These are phyloP conservation scores for Pythium periplocum DNA, from an alignment of 352 stramenopile species.

Conservation along the genomic window DNA sequence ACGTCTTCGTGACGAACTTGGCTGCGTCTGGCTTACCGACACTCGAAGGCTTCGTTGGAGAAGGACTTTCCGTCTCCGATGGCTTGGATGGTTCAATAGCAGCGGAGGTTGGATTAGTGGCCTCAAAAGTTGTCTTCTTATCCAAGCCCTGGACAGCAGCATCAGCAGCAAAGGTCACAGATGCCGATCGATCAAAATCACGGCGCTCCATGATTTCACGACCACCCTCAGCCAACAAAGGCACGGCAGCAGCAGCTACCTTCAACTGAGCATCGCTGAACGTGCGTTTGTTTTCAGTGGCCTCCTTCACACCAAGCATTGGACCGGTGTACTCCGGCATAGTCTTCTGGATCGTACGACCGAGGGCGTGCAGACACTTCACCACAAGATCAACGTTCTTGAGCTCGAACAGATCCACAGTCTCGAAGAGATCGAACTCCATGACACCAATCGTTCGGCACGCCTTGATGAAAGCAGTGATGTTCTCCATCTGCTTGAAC, in stretches of 20 bases:
- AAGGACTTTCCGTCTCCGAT: no score
- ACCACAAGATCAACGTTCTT: slow-evolving; percentile 83
- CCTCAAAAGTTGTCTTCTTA: no score
- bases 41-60: no score
- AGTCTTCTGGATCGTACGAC: slow-evolving; percentile 70
- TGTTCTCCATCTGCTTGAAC: slow-evolving; percentile 92
- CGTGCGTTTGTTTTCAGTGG: slow-evolving; percentile 54
- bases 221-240: slow-evolving; percentile 48
- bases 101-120: no score
- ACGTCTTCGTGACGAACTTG: slow-evolving; percentile 16
- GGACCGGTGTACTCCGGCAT: slow-evolving; percentile 64
- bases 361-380: slow-evolving; percentile 80
- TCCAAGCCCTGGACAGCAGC: slow-evolving; percentile 29
- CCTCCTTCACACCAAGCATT: slow-evolving; percentile 66
- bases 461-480: slow-evolving; percentile 75
- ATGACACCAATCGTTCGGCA: slow-evolving; percentile 78
- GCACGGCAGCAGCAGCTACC: slow-evolving; percentile 49
- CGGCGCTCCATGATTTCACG: slow-evolving; percentile 59
- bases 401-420: slow-evolving; percentile 84
- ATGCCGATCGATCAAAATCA: slow-evolving; percentile 61
- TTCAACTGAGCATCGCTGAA: slow-evolving; percentile 65
- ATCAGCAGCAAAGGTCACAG: slow-evolving; percentile 62
- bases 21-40: not conserved
- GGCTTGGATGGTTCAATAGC: no score
- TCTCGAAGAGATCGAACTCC: slow-evolving; percentile 90